Base-by-base conservation (phyloP, 2,329 filamentous ascomycete species). In the Neonectria neomacrospora region DNA sequence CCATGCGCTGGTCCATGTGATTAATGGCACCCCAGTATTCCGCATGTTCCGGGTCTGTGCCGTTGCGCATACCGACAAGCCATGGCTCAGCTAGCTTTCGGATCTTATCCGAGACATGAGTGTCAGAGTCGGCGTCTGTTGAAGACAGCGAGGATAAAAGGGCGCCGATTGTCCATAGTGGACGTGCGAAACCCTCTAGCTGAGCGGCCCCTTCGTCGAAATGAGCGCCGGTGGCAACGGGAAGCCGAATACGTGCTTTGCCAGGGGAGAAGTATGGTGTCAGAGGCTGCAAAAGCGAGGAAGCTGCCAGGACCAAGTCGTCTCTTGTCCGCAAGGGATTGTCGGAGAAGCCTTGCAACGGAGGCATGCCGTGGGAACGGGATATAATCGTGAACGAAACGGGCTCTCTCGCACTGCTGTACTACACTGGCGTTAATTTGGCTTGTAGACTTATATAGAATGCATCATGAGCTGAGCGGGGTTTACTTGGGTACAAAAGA, bases 1-100 rank as follows among this genome's bases (percentile, higher is more conserved):
- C 84, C 84, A 86, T 86, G 2, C 83, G 72, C 66, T 86, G 84
- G 52, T 86, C 83, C 20, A 76, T 76, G 5, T 83, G 70, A 0
- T 75, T 73, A 2, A 85, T 77, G 1, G 76, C 71, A 0, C 83
- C 83, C 84, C 84, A 86, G 64, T 83, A 86, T 23, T 80, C 79
- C 0, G 65, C 41, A 18, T 76, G 69, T 0, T 61, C 41, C 0
- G 78, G 78, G 20, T 81, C 74, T 0, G 75, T 76, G 5, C 79
- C 79, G 63, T 58, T n/a, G 65, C 58, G 10, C 51, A 79, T 48
- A 20, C 79, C 70, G 12, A 67, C 26, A 26, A 77, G 48, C 79
- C 79, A 81, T 56, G 71, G 69, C 16, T 71, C 58, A 4, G 67
- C 23, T 2, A 74, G 41, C 9, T 60, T 22, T 9, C 48, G 48